These are phyloP conservation scores for Eimeria acervulina DNA, from an alignment of 169 alveolate species.

Conservation along the genomic window DNA sequence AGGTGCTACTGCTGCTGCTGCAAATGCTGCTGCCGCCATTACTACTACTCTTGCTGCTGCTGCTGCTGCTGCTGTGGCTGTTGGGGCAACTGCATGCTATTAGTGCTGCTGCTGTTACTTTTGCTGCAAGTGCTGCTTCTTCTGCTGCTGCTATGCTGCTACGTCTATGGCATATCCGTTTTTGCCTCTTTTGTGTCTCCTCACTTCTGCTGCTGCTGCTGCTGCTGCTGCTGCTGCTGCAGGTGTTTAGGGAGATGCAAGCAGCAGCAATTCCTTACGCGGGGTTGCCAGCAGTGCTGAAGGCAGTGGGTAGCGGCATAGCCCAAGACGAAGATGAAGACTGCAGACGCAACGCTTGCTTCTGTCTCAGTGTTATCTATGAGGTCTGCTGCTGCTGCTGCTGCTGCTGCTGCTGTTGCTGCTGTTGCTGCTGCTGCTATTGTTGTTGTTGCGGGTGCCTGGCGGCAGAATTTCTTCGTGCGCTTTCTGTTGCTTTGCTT, in stretches of 20 bases:
- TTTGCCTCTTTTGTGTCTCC: too few species aligned
- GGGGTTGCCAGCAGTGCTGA: constrained; percentile 32
- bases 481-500: not conserved
- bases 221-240: constrained; percentile 1
- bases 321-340: constrained; percentile 76
- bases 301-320: constrained; percentile 58
- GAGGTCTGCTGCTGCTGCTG: constrained; percentile 22
- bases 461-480: not conserved
- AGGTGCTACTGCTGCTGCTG: too few species aligned
- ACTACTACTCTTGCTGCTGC: too few species aligned
- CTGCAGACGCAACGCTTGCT: constrained; percentile 77
- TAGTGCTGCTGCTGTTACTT: not conserved
- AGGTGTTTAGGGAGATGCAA: constrained; percentile 76
- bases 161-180: not conserved
- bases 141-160: not conserved
- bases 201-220: not conserved
- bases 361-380: constrained; percentile 78
- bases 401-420: constrained; percentile 28
- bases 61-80: too few species aligned
- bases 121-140: not conserved
- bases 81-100: not conserved
- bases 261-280: constrained; percentile 48
- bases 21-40: too few species aligned
- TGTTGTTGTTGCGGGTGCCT: not conserved
- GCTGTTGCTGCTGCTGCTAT: constrained; percentile 52